Evolutionary conservation across 139 green algal genomes (phyloP), one percentile per base, ranked within the genome.

Genomic region (Deuterostichococcus epilithicus): DNA sequence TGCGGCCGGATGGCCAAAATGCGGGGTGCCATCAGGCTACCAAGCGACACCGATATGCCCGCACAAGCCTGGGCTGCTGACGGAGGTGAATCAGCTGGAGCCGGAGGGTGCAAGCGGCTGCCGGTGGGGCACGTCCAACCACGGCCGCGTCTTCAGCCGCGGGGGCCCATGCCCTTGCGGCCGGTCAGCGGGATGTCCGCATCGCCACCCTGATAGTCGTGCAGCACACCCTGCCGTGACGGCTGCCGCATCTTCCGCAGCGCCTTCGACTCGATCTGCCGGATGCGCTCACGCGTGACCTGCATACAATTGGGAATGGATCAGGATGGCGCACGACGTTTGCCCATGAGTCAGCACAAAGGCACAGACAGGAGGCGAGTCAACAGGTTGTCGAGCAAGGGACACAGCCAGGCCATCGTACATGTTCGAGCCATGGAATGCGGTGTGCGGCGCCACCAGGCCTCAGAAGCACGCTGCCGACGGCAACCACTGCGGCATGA

Each of bases 181-280:
- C n/a, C 30, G 5, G 63, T 5, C 25, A 38, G 28, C 28, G n/a
- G 5, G n/a, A 28, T 69, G 28, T 26, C 15, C 28, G 15, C 30
- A 10, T 22, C 28, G 25, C 63, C 63, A 37, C 15, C 15, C n/a
- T 38, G 15, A 23, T 83, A 83, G 5, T 60, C 67, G 4, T 42
- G 26, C 37, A 87, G 52, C 25, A 84, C 52, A 8, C 36, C 32
- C 28, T 52, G 73, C 33, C 80, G 76, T 15, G 65, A 39, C 25
- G 79, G 76, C 28, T 90, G 68, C 39, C 80, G 80, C 71, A 96
- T 77, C 74, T 92, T 91, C 3, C 82, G 79, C 67, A 97, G 60
- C 30, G 91, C 93, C 77, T 93, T 92, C 32, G 79, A 74, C 77
- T 97, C 93, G 35, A 97, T 94, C 86, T 97, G 93, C 1, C 93